Evolutionary conservation across 2,329 filamentous ascomycete genomes (phyloP).

Genomic region (Cladosporium sp.): DNA sequence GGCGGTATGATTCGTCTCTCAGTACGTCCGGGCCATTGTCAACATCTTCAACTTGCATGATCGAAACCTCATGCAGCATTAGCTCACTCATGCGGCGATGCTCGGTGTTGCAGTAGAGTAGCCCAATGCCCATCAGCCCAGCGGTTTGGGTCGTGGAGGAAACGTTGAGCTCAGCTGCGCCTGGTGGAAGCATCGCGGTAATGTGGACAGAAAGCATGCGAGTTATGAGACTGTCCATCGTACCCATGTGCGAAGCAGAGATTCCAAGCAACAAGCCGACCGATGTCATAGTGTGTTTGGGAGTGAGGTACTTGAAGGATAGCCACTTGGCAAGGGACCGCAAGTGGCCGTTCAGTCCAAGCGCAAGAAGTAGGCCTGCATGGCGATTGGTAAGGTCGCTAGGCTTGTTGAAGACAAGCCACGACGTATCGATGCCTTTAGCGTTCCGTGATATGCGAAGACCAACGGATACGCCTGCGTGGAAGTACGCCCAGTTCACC

Average conservation of each 20-base stretch:
- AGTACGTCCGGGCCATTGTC: conserved; percentile 66
- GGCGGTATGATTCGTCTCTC: conserved; percentile 90
- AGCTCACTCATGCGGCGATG: conserved; percentile 98
- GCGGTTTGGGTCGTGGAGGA: conserved; percentile 92
- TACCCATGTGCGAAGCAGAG: conserved; percentile 90
- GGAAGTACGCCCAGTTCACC: conserved; percentile 97
- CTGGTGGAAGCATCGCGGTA: conserved; percentile 85
- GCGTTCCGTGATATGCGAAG: conserved; percentile 85
- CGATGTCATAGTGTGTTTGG: conserved; percentile 98
- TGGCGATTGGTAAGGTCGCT: conserved; percentile 92
- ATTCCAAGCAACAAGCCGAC: conserved; percentile 90
- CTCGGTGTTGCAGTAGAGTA: conserved; percentile 91
- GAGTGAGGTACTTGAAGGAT: conserved; percentile 97
- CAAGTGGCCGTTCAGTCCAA: conserved; percentile 93
- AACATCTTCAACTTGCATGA: conserved; percentile 74
- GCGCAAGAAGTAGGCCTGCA: conserved; percentile 83
- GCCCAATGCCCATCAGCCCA: conserved; percentile 92
- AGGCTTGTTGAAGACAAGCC: conserved; percentile 98
- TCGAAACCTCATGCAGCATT: conserved; percentile 96
- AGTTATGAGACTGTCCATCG: conserved; percentile 95
- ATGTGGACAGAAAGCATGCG: conserved; percentile 92
- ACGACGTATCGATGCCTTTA: conserved; percentile 94
- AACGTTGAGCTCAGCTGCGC: conserved; percentile 89
- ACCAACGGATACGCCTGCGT: conserved; percentile 90
- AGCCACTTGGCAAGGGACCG: conserved; percentile 95